A percentile compares a stretch with the other conserved stretches of the same genome.
These are phyloP conservation scores for Rhodomyrtus tomentosa DNA, from an alignment of 345 rosid genomes.

Conservation along the genomic window DNA sequence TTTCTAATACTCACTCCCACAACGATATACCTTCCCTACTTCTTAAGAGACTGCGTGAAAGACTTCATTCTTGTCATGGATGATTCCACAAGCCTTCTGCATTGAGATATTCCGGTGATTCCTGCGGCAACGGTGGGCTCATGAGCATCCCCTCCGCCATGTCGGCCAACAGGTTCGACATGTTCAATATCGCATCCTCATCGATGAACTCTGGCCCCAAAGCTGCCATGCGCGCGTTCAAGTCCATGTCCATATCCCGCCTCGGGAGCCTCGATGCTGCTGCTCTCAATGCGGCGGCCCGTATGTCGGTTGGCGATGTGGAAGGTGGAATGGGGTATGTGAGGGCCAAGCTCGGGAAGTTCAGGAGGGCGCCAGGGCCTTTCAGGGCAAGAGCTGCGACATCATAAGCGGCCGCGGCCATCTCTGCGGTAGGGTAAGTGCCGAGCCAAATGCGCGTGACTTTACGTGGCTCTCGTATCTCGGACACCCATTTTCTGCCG, in stretches of 20 bases:
- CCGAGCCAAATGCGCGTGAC: constrained; percentile 89
- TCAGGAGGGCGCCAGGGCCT: constrained; percentile 51
- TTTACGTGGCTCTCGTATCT: constrained; percentile 80
- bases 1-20: not conserved
- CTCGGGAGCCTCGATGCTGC: constrained; percentile 24
- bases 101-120: constrained; percentile 42
- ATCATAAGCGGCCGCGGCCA: constrained; percentile 87
- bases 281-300: constrained; percentile 51
- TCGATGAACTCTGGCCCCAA: constrained; percentile 33
- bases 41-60: not conserved
- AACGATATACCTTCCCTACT: not conserved
- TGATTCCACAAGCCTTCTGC: constrained; percentile 64
- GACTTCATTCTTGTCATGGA: not conserved
- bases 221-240: not conserved
- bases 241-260: constrained; percentile 5
- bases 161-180: constrained; percentile 70
- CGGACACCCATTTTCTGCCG: constrained; percentile 84
- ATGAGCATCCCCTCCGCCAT: constrained; percentile 93
- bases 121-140: constrained; percentile 25
- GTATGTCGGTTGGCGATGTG: constrained; percentile 42
- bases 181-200: constrained; percentile 56
- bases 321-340: constrained; percentile 56
- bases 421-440: constrained; percentile 64
- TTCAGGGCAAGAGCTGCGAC: constrained; percentile 81
- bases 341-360: constrained; percentile 44